phyloP scores from a whole-genome alignment of 1,139 yeast species.

The Candida sanyaensis region DNA sequence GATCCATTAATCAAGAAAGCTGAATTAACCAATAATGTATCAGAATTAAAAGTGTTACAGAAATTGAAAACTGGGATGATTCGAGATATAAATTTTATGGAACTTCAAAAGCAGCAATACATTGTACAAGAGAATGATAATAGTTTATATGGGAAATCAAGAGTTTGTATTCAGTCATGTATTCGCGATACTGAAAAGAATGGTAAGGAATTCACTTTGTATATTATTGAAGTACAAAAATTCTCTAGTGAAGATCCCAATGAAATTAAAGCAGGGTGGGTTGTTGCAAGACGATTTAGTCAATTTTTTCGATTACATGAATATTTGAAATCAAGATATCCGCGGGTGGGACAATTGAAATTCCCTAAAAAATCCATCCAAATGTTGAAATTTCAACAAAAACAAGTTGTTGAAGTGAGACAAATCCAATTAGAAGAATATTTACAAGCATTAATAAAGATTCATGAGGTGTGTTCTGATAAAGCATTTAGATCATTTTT shows the following conservation, averaged over 20 bases:
- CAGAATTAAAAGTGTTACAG: constrained; percentile 65
- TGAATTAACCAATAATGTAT: constrained; percentile 72
- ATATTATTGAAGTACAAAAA: constrained; percentile 76
- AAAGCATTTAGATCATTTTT: constrained; percentile 73
- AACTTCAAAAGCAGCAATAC: constrained; percentile 75
- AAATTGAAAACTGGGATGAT: constrained; percentile 68
- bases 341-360: constrained; percentile 48
- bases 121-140: constrained; percentile 83
- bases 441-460: constrained; percentile 54
- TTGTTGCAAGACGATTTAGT: constrained; percentile 82
- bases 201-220: constrained; percentile 64
- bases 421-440: constrained; percentile 63
- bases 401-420: constrained; percentile 65
- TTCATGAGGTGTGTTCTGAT: constrained; percentile 74
- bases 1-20: constrained; percentile 75
- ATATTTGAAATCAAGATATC: constrained; percentile 57
- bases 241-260: constrained; percentile 43
- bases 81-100: constrained; percentile 70
- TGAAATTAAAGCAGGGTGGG: constrained; percentile 75
- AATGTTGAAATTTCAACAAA: constrained; percentile 65
- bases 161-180: constrained; percentile 65
- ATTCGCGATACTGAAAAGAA: constrained; percentile 55
- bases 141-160: constrained; percentile 71
- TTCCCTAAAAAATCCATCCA: constrained; percentile 62
- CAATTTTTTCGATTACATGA: constrained; percentile 77